Evolutionary conservation across 2,329 filamentous ascomycete genomes (phyloP), one percentile per base, ranked within the genome.

Genomic region (Claviceps sp.): DNA sequence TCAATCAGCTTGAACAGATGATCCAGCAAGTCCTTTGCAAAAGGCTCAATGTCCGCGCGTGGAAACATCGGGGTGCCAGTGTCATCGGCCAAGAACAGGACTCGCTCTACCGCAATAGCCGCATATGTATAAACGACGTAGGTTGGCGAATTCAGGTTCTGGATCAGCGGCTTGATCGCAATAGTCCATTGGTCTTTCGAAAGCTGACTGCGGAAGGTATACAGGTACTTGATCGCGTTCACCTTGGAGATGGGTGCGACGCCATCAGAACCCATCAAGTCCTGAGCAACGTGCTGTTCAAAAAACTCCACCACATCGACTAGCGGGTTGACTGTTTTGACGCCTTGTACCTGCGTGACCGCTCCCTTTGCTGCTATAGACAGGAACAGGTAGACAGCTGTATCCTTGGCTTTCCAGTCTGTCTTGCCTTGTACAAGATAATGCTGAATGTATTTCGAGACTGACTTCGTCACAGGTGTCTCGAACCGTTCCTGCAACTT

Each of bases 121-220:
- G 93, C 89, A 63, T 98, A 98, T 0, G 90, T 96, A 71, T 98
- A 96, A 42, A 97, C 89, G 52, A 97, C 93, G 61, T 96, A 97
- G 67, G 96, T 93, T 22, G 82, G 77, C 2, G 89, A 94, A 55
- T 82, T 88, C 58, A 98, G 75, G 64, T 96, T 94, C 63, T 93
- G 88, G 50, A 97, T 89, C 43, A 98, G 76, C 17, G 95, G 82
- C 13, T 88, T 85, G 63, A 98, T 88, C 1, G 90, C 90, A 52
- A 84, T 82, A 61, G 86, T 85, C 89, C 93, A 97, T 66, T 96
- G 87, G 37, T 90, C 83, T 65, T 88, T 88, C 17, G 88, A 91
- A 55, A 98, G 77, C 63, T 96, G 89, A 65, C 89, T 95, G 61
- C 93, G 85, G 80, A 98, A 98, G 45, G 86, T 88, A 74, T 98